Base-by-base conservation (phyloP, 495 filamentous ascomycete species). In the Penicillium cinerascens region DNA sequence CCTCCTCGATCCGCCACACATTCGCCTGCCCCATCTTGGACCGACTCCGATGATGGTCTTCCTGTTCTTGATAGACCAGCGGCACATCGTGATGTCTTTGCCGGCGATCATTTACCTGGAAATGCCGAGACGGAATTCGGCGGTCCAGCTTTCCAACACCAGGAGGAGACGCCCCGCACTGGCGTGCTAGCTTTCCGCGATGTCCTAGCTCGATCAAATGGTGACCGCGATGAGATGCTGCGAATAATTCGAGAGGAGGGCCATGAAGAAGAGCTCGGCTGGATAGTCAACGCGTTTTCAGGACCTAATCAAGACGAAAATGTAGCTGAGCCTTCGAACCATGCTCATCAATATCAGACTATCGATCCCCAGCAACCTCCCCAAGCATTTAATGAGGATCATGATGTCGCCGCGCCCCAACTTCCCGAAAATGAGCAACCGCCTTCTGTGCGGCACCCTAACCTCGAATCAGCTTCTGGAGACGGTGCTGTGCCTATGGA, bases 171-270 rank as follows among this genome's bases (percentile, higher is more conserved):
- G 18, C 17, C 56, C 9, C 42, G 44, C n/a, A 29, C 55, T 47
- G 49, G 76, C 64, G 42, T 75, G 57, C 47, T 79, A 61, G 64
- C 79, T 61, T 70, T 77, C 72, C 65, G 71, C 58, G 57, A 82
- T 70, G 35, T 87, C 63, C 67, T 69, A 72, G 72, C 54, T 25
- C 73, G 71, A 23, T 77, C 80, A 1, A 72, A 79, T 35, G 82
- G 85, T 11, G 76, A 87, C 54, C 79, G 78, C 0, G 71, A 81
- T 15, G 76, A 78, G 54, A 81, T 88, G 17, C 55, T 85, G 6
- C 67, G 74, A 37, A 82, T 88, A 11, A 83, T 88, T 42, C 75
- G 78, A 22, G 78, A 84, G 26, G 84, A 87, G 57, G 74, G 77
- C 22, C 76, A 77, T 11, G 71, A 78, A 37, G 79, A 79, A 13